Evolutionary conservation across 2,329 filamentous ascomycete species (phyloP).

Genomic region (Xylariaceae sp.): DNA sequence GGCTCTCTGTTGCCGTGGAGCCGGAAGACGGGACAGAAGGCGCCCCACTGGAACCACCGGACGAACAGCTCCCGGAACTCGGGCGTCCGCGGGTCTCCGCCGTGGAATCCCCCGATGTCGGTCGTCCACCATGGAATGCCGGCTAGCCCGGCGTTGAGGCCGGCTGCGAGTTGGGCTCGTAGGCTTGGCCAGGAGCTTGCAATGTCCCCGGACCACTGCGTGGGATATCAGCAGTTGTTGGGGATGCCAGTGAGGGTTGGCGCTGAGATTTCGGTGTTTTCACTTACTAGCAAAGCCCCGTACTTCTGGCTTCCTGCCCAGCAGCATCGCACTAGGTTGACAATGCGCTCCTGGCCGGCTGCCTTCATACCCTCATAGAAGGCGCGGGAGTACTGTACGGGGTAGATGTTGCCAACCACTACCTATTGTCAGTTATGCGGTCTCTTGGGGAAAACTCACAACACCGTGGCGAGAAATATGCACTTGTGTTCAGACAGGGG

Average conservation of each 20-base stretch:
- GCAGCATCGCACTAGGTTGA: constrained; percentile 48
- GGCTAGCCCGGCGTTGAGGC: constrained; percentile 61
- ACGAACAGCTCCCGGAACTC: constrained; percentile 60
- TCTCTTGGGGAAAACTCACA: too few species aligned
- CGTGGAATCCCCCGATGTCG: constrained; percentile 67
- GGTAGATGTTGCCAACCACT: constrained; percentile 52
- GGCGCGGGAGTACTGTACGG: constrained; percentile 44
- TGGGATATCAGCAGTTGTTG: background rate
- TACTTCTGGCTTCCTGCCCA: constrained; percentile 58
- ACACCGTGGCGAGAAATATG: background rate
- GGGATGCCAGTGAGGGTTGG: too few species aligned
- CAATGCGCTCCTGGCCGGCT: constrained; percentile 48
- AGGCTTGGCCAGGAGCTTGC: constrained; percentile 59
- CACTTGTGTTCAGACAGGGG: too few species aligned
- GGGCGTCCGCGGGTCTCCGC: constrained; percentile 53
- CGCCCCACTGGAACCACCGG: constrained; percentile 66
- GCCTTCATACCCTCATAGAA: constrained; percentile 52
- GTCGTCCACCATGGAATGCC: constrained; percentile 68
- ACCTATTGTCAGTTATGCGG: background rate
- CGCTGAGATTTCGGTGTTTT: background rate
- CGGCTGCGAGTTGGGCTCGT: constrained; percentile 57
- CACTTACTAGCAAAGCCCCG: constrained; percentile 56
- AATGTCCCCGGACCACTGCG: constrained; percentile 55
- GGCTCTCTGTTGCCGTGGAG: constrained; percentile 64
- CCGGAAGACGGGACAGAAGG: constrained; percentile 64